Evolutionary conservation across 2,329 filamentous ascomycete genomes (phyloP).

Genomic region (Karstenula rhodostoma): DNA sequence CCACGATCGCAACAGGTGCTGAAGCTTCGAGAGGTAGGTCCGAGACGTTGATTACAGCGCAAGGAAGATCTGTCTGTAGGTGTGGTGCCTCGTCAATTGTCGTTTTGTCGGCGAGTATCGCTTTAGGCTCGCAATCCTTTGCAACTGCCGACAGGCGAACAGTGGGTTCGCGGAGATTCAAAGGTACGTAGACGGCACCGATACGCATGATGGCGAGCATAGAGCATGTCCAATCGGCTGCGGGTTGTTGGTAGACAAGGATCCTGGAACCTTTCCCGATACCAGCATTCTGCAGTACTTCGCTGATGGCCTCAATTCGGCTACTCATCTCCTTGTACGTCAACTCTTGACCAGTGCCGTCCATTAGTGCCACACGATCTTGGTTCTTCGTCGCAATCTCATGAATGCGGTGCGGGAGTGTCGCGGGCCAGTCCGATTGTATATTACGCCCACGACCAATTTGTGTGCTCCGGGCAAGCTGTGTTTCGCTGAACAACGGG

Average conservation of each 20-base stretch:
- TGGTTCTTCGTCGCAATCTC: not conserved
- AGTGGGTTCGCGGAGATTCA: slow-evolving; percentile 18
- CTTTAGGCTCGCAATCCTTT: slow-evolving; percentile 8
- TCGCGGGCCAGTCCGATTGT: not conserved
- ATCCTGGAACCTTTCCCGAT: not conserved
- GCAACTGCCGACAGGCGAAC: slow-evolving; percentile 16
- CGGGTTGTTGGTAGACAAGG: not conserved
- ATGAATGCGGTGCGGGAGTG: not conserved
- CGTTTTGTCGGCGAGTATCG: slow-evolving; percentile 14
- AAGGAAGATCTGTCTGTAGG: not conserved
- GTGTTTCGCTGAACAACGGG: not conserved
- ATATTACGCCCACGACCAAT: not conserved
- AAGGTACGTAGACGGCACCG: slow-evolving; percentile 24
- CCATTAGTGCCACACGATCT: not conserved
- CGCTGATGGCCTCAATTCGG: not conserved
- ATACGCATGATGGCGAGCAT: slow-evolving; percentile 26
- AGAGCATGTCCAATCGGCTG: slow-evolving; percentile 36
- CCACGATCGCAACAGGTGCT: not conserved
- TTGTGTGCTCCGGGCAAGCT: not conserved
- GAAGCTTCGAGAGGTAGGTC: not conserved
- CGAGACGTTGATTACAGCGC: not conserved
- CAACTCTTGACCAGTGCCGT: not conserved
- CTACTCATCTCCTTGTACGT: not conserved
- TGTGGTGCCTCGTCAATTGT: not conserved
- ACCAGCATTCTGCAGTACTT: not conserved